phyloP scores from a whole-genome alignment of 306 rosid species.

The Quercus alba region DNA sequence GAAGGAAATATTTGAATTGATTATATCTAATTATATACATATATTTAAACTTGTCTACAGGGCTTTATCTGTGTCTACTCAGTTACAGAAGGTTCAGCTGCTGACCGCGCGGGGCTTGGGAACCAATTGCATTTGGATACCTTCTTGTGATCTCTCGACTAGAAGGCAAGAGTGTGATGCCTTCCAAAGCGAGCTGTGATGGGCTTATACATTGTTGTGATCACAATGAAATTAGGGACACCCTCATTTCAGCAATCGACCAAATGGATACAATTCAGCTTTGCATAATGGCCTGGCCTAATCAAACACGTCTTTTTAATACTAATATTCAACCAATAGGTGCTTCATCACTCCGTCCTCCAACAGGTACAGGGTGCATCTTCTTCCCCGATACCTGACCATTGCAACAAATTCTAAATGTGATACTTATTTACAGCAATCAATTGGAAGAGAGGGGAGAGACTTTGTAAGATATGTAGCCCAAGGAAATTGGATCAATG shows the following conservation, averaged over 20 bases:
- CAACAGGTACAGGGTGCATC: neutral
- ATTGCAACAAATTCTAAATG: too few relatives aligned
- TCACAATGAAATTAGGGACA: slow-evolving; percentile 31
- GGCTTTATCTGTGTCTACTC: slow-evolving; percentile 39
- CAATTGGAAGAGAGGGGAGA: too few relatives aligned
- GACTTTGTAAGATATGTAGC: too few relatives aligned
- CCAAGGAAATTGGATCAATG: too few relatives aligned
- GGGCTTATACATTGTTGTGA: slow-evolving; percentile 49
- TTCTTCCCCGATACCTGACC: too few relatives aligned
- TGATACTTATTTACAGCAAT: too few relatives aligned
- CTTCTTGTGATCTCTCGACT: slow-evolving; percentile 38
- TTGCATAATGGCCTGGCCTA: slow-evolving; percentile 43
- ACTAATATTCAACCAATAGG: neutral
- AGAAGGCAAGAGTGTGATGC: slow-evolving; percentile 44
- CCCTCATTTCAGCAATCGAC: slow-evolving; percentile 29
- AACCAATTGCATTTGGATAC: slow-evolving; percentile 16
- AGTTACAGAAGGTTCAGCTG: slow-evolving; percentile 26
- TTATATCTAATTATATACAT: too few relatives aligned
- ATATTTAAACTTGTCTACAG: slow-evolving; percentile 11
- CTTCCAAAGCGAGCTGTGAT: slow-evolving; percentile 29
- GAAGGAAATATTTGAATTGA: too few relatives aligned
- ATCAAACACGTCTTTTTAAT: slow-evolving; percentile 4
- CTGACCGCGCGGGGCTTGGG: slow-evolving; percentile 40
- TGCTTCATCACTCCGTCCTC: slow-evolving; percentile 17
- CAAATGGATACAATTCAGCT: slow-evolving; percentile 31